These are phyloP conservation scores for Yarrowia sp. DNA, from an alignment of 805 yeast species.

Conservation along the genomic window DNA sequence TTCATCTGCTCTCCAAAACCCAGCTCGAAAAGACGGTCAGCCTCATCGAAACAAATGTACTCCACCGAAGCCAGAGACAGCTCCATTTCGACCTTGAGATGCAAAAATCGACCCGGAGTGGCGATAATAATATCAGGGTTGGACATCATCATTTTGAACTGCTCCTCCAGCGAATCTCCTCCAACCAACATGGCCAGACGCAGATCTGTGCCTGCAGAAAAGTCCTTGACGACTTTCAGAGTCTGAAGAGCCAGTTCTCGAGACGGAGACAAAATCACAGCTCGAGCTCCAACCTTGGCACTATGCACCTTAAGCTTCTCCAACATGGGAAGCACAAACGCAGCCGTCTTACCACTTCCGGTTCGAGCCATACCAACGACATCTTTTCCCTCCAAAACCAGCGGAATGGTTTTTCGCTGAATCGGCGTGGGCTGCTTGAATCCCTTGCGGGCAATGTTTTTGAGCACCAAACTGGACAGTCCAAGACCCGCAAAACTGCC, in stretches of 20 bases:
- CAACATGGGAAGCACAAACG: conserved; percentile 84
- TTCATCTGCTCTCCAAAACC: conserved; percentile 92
- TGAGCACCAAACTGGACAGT: conserved; percentile 63
- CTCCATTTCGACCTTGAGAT: conserved; percentile 92
- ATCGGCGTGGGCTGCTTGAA: conserved; percentile 96
- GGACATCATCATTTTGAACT: conserved; percentile 84
- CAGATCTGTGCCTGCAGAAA: conserved; percentile 76
- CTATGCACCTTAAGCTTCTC: conserved; percentile 80
- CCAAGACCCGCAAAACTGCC: conserved; percentile 93
- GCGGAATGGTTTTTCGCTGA: conserved; percentile 92
- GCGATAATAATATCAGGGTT: conserved; percentile 95
- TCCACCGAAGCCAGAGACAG: conserved; percentile 79
- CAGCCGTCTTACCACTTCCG: conserved; percentile 99
- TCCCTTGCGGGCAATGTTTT: conserved; percentile 77
- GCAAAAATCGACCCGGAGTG: conserved; percentile 96
- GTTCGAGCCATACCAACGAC: conserved; percentile 99
- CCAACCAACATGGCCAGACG: conserved; percentile 83
- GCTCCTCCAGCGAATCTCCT: conserved; percentile 98
- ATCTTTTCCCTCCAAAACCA: conserved; percentile 80
- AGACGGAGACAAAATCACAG: conserved; percentile 86
- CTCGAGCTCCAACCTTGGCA: conserved; percentile 85
- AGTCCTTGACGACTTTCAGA: conserved; percentile 80
- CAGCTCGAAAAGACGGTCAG: conserved; percentile 93
- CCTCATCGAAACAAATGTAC: conserved; percentile 93
- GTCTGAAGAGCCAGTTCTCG: conserved; percentile 97